Conservation (phyloP, 2,329 filamentous ascomycete genomes). For the Ilyonectria destructans region DNA sequence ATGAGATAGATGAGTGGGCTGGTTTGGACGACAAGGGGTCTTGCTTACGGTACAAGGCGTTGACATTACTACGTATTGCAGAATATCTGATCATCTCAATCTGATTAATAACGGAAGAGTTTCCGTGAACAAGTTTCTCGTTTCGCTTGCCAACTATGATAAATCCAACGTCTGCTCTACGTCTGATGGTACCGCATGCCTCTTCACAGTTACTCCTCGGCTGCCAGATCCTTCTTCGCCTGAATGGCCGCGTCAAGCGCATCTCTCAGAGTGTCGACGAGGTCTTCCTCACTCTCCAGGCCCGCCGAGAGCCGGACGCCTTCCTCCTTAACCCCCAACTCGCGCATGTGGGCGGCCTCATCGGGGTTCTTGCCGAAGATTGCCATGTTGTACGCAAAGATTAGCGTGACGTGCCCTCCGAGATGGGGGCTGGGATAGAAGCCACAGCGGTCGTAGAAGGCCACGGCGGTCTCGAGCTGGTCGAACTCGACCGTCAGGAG, state of each 20-base stretch:
- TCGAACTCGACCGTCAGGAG: conserved; percentile 69
- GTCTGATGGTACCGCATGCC: not conserved
- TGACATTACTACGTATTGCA: conserved; percentile 41
- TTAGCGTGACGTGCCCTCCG: conserved; percentile 68
- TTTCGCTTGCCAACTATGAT: not conserved
- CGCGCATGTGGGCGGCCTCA: conserved; percentile 56
- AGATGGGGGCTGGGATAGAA: conserved; percentile 70
- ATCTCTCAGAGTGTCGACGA: conserved; percentile 58
- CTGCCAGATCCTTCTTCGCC: conserved; percentile 29
- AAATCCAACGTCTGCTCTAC: not conserved
- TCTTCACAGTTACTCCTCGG: not conserved
- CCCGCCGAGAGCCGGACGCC: conserved; percentile 66
- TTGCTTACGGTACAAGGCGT: conserved; percentile 44
- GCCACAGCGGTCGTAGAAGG: conserved; percentile 67
- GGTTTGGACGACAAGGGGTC: conserved; percentile 30
- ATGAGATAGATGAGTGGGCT: conserved; percentile 44
- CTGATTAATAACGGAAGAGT: conserved; percentile 33
- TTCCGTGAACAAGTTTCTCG: not conserved
- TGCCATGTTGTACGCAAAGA: conserved; percentile 64
- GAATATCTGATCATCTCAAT: conserved; percentile 36
- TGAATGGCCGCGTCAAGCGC: conserved; percentile 51
- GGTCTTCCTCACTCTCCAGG: conserved; percentile 60
- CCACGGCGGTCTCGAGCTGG: conserved; percentile 55
- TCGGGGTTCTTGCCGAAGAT: conserved; percentile 59
- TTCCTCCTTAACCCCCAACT: conserved; percentile 57